These are phyloP conservation scores for Cladophialophora psammophila DNA, from an alignment of 2,329 filamentous ascomycete species.

Conservation along the genomic window DNA sequence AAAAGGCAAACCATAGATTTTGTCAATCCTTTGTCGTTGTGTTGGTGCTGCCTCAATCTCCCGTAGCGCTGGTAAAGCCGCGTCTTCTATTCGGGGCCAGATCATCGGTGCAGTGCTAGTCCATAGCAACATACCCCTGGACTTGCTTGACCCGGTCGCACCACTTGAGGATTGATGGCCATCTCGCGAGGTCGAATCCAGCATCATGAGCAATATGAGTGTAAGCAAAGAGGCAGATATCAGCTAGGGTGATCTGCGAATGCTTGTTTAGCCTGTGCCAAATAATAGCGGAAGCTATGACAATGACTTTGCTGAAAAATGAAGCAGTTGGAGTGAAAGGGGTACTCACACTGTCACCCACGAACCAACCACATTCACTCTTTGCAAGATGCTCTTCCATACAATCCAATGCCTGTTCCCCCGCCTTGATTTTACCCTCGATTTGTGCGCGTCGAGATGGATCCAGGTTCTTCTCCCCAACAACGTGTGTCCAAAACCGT, in stretches of 20 bases:
- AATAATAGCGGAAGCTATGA: no score
- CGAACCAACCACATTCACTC: conserved; percentile 23
- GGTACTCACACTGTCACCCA: conserved; percentile 10
- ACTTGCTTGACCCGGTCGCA: conserved; percentile 13
- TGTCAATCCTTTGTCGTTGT: not conserved
- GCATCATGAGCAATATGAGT: conserved; percentile 21
- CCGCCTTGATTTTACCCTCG: conserved; percentile 40
- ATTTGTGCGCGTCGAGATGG: conserved; percentile 50
- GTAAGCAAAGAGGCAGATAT: conserved; percentile 29
- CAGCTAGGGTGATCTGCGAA: conserved; percentile 15
- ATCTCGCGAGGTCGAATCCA: conserved; percentile 22
- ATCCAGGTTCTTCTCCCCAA: conserved; percentile 52
- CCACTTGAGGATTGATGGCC: conserved; percentile 20
- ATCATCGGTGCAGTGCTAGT: not conserved
- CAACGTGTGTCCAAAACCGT: conserved; percentile 41
- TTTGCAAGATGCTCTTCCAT: conserved; percentile 24
- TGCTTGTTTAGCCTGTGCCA: not conserved
- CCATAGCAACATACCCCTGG: conserved; percentile 11
- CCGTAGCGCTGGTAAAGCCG: not conserved
- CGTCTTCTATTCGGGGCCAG: not conserved
- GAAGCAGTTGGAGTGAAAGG: not conserved
- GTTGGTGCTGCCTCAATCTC: not conserved
- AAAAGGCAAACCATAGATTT: not conserved
- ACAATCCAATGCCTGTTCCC: conserved; percentile 14
- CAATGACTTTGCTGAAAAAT: not conserved